These are phyloP conservation scores for Erythrophleum fordii DNA, from an alignment of 306 rosid species.

Conservation along the genomic window DNA sequence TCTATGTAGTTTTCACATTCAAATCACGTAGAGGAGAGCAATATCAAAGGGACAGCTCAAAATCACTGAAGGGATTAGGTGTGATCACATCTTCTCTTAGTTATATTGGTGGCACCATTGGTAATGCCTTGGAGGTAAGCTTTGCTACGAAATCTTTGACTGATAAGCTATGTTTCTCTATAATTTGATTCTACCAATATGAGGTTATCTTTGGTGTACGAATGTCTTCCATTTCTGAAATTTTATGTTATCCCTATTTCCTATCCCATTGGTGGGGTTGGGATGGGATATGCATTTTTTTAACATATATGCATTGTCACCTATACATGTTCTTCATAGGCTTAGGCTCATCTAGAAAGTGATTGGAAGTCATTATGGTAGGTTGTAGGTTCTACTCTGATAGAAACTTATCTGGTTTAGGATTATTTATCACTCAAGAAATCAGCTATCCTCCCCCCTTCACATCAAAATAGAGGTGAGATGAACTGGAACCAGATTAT, in stretches of 20 bases:
- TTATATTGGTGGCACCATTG: slow-evolving; percentile 84
- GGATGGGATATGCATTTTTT: slow-evolving; percentile 14
- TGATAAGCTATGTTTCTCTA: slow-evolving; percentile 7
- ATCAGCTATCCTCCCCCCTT: no score
- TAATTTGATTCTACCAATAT: neutral
- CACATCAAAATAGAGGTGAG: no score
- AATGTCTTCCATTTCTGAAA: slow-evolving; percentile 20
- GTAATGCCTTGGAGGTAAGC: slow-evolving; percentile 93
- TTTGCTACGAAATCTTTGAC: slow-evolving; percentile 19
- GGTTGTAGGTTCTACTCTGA: slow-evolving; percentile 26
- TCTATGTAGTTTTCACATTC: slow-evolving; percentile 55
- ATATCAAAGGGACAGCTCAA: slow-evolving; percentile 58
- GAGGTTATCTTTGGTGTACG: neutral
- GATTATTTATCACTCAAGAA: no score
- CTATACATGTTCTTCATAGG: slow-evolving; percentile 6
- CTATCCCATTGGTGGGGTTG: neutral
- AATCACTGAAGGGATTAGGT: slow-evolving; percentile 70
- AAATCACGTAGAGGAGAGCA: slow-evolving; percentile 57
- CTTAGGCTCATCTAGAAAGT: neutral
- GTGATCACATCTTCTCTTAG: slow-evolving; percentile 82
- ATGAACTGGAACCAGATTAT: no score
- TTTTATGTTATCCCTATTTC: slow-evolving; percentile 1
- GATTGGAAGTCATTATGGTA: neutral
- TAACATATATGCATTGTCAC: neutral
- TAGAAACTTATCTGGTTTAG: no score